Evolutionary conservation across 345 rosid genomes (phyloP).

Genomic region (Corchorus olitorius): DNA sequence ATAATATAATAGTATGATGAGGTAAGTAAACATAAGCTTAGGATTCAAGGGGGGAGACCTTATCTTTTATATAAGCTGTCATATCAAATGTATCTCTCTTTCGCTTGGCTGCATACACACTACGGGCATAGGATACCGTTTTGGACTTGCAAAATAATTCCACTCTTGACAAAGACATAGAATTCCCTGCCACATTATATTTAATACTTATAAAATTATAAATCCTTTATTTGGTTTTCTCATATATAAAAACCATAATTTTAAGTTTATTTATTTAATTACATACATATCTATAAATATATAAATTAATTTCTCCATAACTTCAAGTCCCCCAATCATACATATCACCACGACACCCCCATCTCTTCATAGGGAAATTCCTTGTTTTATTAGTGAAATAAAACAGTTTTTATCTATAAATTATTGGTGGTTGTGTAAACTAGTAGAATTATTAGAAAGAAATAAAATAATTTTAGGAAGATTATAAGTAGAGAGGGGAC

Average conservation of each 20-base stretch:
- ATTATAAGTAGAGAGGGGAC: no score
- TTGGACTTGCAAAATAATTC: slow-evolving; percentile 24
- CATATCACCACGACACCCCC: neutral
- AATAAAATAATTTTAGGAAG: neutral
- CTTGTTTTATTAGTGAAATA: neutral
- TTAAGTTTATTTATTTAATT: no score
- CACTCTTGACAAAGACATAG: slow-evolving; percentile 17
- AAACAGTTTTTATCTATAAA: neutral
- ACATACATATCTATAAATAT: no score
- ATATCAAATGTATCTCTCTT: slow-evolving; percentile 13
- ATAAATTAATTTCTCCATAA: neutral
- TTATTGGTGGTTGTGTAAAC: neutral
- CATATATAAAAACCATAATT: no score
- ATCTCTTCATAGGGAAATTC: neutral
- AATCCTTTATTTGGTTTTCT: neutral
- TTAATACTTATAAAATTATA: no score
- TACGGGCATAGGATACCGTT: slow-evolving; percentile 44
- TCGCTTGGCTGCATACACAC: slow-evolving; percentile 29
- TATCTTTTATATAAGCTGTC: no score
- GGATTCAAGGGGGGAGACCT: neutral
- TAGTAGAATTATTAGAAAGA: neutral
- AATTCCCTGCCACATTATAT: slow-evolving; percentile 19
- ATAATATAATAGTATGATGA: no score
- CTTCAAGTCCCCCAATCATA: neutral
- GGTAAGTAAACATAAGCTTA: neutral